phyloP scores from a whole-genome alignment of 805 yeast species.

The Phaffomyces thermotolerans region DNA sequence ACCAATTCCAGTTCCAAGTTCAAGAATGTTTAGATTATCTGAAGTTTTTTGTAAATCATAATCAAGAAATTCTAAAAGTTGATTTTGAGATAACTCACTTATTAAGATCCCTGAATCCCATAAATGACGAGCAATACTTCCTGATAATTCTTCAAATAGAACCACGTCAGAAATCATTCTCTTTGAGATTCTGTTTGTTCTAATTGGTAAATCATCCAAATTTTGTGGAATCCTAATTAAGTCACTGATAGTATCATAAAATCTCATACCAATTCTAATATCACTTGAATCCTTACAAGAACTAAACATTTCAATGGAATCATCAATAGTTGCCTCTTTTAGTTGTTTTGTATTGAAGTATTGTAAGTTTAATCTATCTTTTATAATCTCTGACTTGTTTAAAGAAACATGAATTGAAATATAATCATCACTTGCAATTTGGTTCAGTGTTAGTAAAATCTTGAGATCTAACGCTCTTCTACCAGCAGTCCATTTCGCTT shows the following conservation, averaged over 20 bases:
- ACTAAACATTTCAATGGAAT: conserved; percentile 5
- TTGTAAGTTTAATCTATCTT: conserved; percentile 11
- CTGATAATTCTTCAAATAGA: conserved; percentile 31
- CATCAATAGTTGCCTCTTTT: conserved; percentile 9
- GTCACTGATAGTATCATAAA: conserved; percentile 15
- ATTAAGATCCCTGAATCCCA: conserved; percentile 34
- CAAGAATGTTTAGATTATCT: conserved; percentile 22
- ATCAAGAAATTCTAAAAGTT: conserved; percentile 9
- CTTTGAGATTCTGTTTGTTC: conserved; percentile 15
- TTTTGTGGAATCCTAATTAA: conserved; percentile 12
- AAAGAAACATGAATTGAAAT: conserved; percentile 12
- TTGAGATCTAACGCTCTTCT: conserved; percentile 15
- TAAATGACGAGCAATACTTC: conserved; percentile 34
- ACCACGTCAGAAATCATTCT: conserved; percentile 7
- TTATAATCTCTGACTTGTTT: background rate
- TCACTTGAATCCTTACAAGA: conserved; percentile 3
- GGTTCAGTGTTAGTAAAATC: background rate
- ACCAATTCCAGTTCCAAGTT: conserved; percentile 39
- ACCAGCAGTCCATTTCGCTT: conserved; percentile 16
- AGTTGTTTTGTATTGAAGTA: conserved; percentile 9
- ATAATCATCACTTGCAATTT: conserved; percentile 1
- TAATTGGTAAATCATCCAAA: conserved; percentile 8
- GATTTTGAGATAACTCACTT: conserved; percentile 5
- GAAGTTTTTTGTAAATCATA: background rate
- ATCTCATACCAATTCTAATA: background rate